A percentile compares a stretch with the other conserved stretches of the same genome.
Conservation (phyloP, 2,329 filamentous ascomycete genomes). For the Stagonosporopsis rhizophila region DNA sequence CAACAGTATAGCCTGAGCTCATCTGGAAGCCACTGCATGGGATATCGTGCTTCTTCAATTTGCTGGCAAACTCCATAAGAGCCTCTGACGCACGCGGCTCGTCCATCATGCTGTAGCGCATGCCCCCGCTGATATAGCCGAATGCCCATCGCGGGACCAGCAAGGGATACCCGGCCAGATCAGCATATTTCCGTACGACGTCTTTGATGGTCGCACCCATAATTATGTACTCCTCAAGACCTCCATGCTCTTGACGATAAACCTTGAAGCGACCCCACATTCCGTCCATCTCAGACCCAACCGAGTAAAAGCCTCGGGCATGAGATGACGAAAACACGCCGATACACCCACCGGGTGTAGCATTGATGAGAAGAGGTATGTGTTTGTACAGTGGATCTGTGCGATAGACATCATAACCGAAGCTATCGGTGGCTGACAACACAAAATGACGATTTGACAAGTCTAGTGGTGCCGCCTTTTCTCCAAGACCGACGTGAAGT, state of each 20-base stretch:
- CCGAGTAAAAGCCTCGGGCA: constrained; percentile 67
- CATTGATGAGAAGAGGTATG: constrained; percentile 75
- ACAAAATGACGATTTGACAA: constrained; percentile 70
- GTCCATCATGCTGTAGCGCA: constrained; percentile 67
- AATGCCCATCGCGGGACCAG: constrained; percentile 76
- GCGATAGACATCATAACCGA: constrained; percentile 74
- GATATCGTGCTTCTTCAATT: constrained; percentile 69
- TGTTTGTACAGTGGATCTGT: constrained; percentile 80
- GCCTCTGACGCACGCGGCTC: constrained; percentile 63
- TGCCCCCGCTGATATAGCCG: constrained; percentile 73
- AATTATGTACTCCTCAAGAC: constrained; percentile 74
- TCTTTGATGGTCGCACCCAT: constrained; percentile 71
- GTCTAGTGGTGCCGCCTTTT: constrained; percentile 77
- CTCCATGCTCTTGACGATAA: constrained; percentile 74
- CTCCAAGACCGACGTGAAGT: constrained; percentile 73
- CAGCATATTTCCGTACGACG: constrained; percentile 70
- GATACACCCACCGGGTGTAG: constrained; percentile 68
- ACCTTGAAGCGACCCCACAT: constrained; percentile 79
- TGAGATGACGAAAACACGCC: constrained; percentile 73
- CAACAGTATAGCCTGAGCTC: constrained; percentile 75
- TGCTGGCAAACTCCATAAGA: constrained; percentile 66
- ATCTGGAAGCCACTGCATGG: constrained; percentile 76
- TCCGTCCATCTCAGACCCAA: constrained; percentile 77
- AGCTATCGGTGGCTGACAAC: constrained; percentile 73
- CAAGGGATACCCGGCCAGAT: constrained; percentile 71